phyloP scores from a whole-genome alignment of 192 early-diverging fungal species.

The Umbelopsis sp. region DNA sequence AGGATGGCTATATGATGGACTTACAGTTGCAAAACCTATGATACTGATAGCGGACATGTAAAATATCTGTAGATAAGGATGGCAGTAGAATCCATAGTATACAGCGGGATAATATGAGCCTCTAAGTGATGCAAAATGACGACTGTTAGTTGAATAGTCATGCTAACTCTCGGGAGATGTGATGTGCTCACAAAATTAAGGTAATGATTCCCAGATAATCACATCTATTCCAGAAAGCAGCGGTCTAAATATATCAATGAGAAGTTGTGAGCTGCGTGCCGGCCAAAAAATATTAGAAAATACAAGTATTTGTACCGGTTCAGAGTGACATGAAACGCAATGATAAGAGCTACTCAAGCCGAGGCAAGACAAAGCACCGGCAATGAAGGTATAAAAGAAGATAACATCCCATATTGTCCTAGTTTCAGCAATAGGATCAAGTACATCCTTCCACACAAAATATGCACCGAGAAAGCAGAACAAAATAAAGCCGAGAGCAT shows the following conservation, averaged over 20 bases:
- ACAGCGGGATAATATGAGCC: conserved; percentile 57
- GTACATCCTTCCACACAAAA: conserved; percentile 47
- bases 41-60: conserved; percentile 40
- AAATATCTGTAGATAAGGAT: conserved; percentile 37
- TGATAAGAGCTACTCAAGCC: conserved; percentile 82
- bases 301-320: conserved; percentile 43
- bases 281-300: too few species aligned
- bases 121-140: conserved; percentile 22
- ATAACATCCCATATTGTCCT: conserved; percentile 64
- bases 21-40: conserved; percentile 66
- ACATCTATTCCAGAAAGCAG: conserved; percentile 80
- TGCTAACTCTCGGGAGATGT: neutral
- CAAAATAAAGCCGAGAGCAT: conserved; percentile 69
- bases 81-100: conserved; percentile 59
- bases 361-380: conserved; percentile 78
- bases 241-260: conserved; percentile 42
- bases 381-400: conserved; percentile 76
- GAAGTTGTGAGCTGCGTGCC: too few species aligned
- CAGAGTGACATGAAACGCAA: conserved; percentile 84
- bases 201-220: conserved; percentile 92
- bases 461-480: conserved; percentile 57
- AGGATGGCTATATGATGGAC: neutral
- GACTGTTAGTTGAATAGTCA: neutral
- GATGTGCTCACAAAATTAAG: conserved; percentile 63
- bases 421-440: conserved; percentile 41